Conservation (phyloP, 495 filamentous ascomycete species). For the Hypoxylon fuscum region DNA sequence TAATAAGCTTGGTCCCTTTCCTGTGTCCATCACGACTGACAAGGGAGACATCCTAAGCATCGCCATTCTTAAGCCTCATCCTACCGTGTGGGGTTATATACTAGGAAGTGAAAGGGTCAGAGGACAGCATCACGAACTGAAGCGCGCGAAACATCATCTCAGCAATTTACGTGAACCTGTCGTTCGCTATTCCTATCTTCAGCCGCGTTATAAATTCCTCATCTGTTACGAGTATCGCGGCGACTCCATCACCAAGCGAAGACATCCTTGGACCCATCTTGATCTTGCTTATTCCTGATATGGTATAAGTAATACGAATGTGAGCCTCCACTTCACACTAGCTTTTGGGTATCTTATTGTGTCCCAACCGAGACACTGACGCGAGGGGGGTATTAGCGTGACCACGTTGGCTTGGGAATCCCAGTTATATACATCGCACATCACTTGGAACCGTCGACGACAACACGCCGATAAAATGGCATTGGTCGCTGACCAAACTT, state of each 20-base stretch:
- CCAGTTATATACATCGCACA: slow-evolving; percentile 22
- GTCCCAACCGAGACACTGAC: slow-evolving; percentile 36
- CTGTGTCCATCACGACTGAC: not conserved
- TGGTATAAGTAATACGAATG: slow-evolving; percentile 37
- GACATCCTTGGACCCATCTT: not conserved
- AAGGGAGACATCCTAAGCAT: slow-evolving; percentile 3
- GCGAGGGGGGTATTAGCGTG: slow-evolving; percentile 24
- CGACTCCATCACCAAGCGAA: not conserved
- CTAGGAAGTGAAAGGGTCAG: slow-evolving; percentile 15
- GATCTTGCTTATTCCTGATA: slow-evolving; percentile 13
- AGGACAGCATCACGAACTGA: slow-evolving; percentile 22
- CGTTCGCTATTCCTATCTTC: slow-evolving; percentile 9
- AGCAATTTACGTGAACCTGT: slow-evolving; percentile 18
- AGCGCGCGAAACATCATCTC: slow-evolving; percentile 7
- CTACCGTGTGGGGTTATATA: slow-evolving; percentile 27
- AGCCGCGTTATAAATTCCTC: not conserved
- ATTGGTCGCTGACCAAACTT: slow-evolving; percentile 42
- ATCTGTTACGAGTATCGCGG: not conserved
- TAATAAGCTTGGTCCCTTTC: slow-evolving; percentile 21
- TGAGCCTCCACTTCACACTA: slow-evolving; percentile 33
- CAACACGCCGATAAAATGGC: slow-evolving; percentile 36
- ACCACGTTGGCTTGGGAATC: slow-evolving; percentile 28
- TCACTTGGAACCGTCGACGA: slow-evolving; percentile 6
- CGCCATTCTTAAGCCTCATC: slow-evolving; percentile 27
- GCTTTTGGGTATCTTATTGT: slow-evolving; percentile 2